These are phyloP conservation scores for Verticillium nubilum DNA, from an alignment of 2,329 filamentous ascomycete genomes.

Conservation along the genomic window DNA sequence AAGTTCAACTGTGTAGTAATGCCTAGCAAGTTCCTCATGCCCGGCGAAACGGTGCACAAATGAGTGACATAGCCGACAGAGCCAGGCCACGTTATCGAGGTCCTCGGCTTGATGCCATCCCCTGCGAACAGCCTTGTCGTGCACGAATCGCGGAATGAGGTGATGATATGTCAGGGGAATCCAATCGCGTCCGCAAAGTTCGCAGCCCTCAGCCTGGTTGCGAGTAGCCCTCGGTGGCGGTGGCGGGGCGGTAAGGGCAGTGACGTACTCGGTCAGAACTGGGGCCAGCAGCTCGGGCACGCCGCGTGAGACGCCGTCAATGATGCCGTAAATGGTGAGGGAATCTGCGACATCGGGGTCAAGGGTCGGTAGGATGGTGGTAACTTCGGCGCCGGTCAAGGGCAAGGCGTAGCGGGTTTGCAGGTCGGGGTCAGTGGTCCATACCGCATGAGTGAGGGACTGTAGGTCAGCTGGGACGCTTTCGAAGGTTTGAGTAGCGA, in stretches of 20 bases:
- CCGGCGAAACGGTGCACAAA: conserved; percentile 72
- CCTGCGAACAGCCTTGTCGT: conserved; percentile 69
- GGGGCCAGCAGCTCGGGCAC: conserved; percentile 54
- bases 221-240: conserved; percentile 57
- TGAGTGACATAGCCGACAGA: conserved; percentile 78
- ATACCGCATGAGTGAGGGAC: conserved; percentile 53
- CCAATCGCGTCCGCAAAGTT: conserved; percentile 72
- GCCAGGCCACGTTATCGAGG: conserved; percentile 77
- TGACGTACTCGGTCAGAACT: conserved; percentile 58
- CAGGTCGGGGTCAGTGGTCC: conserved; percentile 42
- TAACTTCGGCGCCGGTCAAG: conserved; percentile 43
- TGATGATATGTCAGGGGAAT: conserved; percentile 79
- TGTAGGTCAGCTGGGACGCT: conserved; percentile 57
- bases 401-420: conserved; percentile 52
- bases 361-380: conserved; percentile 45
- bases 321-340: conserved; percentile 60
- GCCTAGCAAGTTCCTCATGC: conserved; percentile 72
- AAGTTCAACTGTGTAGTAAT: conserved; percentile 68
- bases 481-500: conserved; percentile 64
- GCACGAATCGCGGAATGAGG: conserved; percentile 72
- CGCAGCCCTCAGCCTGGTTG: conserved; percentile 51
- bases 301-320: conserved; percentile 31
- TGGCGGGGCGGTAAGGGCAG: conserved; percentile 51
- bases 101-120: conserved; percentile 74
- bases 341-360: conserved; percentile 61